These are phyloP conservation scores for Aechmea fasciata DNA, from an alignment of 176 grass and related monocot genomes.

Conservation along the genomic window DNA sequence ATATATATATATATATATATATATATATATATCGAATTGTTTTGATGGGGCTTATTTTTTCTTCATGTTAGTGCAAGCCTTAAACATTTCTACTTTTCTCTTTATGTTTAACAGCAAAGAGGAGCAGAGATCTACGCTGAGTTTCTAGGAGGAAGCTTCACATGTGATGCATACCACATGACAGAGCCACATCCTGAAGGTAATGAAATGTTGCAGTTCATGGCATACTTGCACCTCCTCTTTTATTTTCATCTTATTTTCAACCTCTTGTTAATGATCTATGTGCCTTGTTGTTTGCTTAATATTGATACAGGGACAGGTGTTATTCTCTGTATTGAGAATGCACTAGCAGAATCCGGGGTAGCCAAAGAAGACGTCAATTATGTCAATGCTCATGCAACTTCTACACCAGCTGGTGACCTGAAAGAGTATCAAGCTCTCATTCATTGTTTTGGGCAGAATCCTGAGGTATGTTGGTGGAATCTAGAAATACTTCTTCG, in stretches of 20 bases:
- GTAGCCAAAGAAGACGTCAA: constrained; percentile 78
- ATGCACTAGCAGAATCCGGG: constrained; percentile 76
- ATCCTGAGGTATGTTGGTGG: constrained; percentile 51
- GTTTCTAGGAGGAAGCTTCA: constrained; percentile 98
- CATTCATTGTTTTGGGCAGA: constrained; percentile 73
- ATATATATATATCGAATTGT: background rate
- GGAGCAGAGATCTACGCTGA: constrained; percentile 94
- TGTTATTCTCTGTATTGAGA: constrained; percentile 91
- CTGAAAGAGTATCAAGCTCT: constrained; percentile 96
- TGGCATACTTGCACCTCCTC: background rate
- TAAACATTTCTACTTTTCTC: constrained; percentile 3
- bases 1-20: background rate
- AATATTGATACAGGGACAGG: constrained; percentile 59
- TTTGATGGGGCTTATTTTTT: constrained; percentile 6
- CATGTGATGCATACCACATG: constrained; percentile 98
- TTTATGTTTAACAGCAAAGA: constrained; percentile 46
- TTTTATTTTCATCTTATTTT: constrained; percentile 12
- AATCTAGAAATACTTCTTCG: constrained; percentile 12
- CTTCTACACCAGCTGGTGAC: constrained; percentile 81
- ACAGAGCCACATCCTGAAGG: constrained; percentile 98
- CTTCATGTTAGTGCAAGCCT: background rate
- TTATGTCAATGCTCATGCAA: constrained; percentile 99
- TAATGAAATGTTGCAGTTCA: constrained; percentile 20
- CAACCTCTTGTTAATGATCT: background rate
- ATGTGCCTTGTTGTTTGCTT: constrained; percentile 5